phyloP scores from a whole-genome alignment of 2,329 filamentous ascomycete species.

The Talaromyces funiculosus region DNA sequence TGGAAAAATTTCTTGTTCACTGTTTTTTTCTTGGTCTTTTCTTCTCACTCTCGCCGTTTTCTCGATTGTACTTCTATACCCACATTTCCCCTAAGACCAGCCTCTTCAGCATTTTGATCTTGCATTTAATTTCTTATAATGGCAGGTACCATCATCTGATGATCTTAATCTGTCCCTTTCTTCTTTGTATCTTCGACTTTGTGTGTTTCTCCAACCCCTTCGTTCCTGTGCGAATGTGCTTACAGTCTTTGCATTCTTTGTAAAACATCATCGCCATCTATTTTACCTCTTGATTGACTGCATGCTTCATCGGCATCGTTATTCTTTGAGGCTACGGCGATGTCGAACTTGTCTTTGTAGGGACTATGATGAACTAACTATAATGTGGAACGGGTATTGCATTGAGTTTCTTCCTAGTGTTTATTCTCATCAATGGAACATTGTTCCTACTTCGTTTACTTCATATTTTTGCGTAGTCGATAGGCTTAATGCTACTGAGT shows the following conservation, averaged over 20 bases:
- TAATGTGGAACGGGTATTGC: constrained; percentile 2
- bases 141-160: constrained; percentile 20
- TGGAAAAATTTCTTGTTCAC: background rate
- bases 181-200: background rate
- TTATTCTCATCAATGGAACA: background rate
- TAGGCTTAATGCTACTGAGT: background rate
- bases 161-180: constrained; percentile 7
- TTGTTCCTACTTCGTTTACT: background rate
- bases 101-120: constrained; percentile 7
- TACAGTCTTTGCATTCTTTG: constrained; percentile 1
- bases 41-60: background rate
- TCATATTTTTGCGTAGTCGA: background rate
- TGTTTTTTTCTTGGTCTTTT: background rate
- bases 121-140: constrained; percentile 16
- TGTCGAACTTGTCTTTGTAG: constrained; percentile 1
- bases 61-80: constrained; percentile 14
- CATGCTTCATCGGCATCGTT: background rate
- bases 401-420: background rate
- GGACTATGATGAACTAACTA: constrained; percentile 8
- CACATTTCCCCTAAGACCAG: constrained; percentile 4
- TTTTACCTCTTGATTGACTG: constrained; percentile 1
- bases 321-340: constrained; percentile 1
- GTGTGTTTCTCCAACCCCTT: too few relatives aligned
- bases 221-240: background rate
- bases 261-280: constrained; percentile 11